Base-by-base conservation (phyloP, 176 grass and related monocot species). In the Bonia amplexicaulis region DNA sequence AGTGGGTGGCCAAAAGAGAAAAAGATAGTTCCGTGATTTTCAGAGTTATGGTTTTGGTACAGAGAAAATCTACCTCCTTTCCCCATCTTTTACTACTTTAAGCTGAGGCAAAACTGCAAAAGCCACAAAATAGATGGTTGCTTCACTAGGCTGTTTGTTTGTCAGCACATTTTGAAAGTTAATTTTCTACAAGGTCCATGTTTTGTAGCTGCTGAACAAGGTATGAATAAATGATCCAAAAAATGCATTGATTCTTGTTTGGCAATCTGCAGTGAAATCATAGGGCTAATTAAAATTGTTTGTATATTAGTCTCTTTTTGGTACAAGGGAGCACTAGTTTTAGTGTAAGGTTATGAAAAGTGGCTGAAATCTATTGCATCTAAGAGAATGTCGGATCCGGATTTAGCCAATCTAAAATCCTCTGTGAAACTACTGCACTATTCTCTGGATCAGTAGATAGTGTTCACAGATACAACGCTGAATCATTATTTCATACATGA, bases 61-160 rank as follows among this genome's bases (percentile, higher is more conserved):
- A 17, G 5, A 6, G 16, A 54, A 74, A 46, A n/a, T 71, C 40
- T 46, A 0, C 12, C 22, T 46, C 42, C 15, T 53, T 53, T 70
- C 6, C 22, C 46, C 41, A n/a, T 71, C 48, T 74, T 54, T 74
- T 52, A 4, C 35, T 8, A 53, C 5, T 33, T 74, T 61, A 26
- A 49, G 45, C 22, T 54, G 22, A 74, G 9, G 1, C 16, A 74
- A 19, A 74, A 53, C 9, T 4, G 1, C 16, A 74, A 19, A 74
- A 53, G 16, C 8, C 72, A 35, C 40, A 73, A 73, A 12, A 31
- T 69, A 15, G 48, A 53, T 53, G 64, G 63, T 17, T 68, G 63
- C 46, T 68, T 47, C 31, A 41, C 78, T 80, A 25, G 47, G 20
- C 29, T 68, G 62, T 69, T 48, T 80, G 60, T 67, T 80, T 53